Evolutionary conservation across 768 basidiomycete genomes (phyloP).

Genomic region (Xerocomellus intermedius): DNA sequence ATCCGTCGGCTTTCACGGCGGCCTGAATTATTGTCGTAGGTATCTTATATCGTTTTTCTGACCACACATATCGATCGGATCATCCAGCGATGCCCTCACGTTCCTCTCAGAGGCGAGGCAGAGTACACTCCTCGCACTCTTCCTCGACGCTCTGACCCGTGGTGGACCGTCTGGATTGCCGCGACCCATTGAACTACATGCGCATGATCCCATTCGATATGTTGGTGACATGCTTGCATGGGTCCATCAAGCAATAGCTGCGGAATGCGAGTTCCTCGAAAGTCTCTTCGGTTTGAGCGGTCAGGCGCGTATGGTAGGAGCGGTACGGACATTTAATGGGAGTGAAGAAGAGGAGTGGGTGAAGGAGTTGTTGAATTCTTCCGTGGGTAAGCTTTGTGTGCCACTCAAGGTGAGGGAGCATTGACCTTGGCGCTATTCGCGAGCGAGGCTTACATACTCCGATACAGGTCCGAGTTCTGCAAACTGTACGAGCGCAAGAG

Average conservation of each 20-base stretch:
- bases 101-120: slow-evolving; percentile 82
- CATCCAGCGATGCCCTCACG: slow-evolving; percentile 68
- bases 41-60: background rate
- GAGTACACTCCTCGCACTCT: slow-evolving; percentile 71
- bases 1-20: slow-evolving; percentile 71
- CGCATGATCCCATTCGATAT: slow-evolving; percentile 95
- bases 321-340: slow-evolving; percentile 51
- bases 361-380: slow-evolving; percentile 73
- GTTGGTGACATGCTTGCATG: slow-evolving; percentile 98
- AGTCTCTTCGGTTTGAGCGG: slow-evolving; percentile 70
- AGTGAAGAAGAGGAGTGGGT: slow-evolving; percentile 79
- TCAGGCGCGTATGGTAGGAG: slow-evolving; percentile 66
- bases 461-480: slow-evolving; percentile 78
- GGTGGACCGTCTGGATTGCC: slow-evolving; percentile 84
- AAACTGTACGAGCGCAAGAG: slow-evolving; percentile 92
- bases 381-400: slow-evolving; percentile 78
- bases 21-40: slow-evolving; percentile 62
- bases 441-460: background rate
- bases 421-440: background rate
- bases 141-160: slow-evolving; percentile 84
- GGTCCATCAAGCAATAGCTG: slow-evolving; percentile 95
- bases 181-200: slow-evolving; percentile 94
- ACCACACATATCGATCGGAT: background rate
- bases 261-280: slow-evolving; percentile 92
- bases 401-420: slow-evolving; percentile 71